phyloP scores from a whole-genome alignment of 2,329 filamentous ascomycete genomes.

The Pseudocercospora musae region DNA sequence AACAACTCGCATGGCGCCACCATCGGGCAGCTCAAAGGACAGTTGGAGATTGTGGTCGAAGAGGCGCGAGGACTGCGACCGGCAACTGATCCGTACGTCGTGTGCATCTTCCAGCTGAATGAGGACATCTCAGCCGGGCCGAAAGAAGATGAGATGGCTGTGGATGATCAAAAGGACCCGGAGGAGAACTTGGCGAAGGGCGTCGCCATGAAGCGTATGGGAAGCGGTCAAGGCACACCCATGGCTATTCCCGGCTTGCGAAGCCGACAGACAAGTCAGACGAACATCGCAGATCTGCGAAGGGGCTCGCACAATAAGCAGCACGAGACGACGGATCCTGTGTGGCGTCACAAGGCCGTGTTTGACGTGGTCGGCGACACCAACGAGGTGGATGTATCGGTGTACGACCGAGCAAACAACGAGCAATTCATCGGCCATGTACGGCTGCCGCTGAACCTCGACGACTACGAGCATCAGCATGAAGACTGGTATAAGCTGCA shows the following conservation, averaged over 20 bases:
- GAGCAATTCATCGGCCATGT: constrained; percentile 93
- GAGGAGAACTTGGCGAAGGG: constrained; percentile 55
- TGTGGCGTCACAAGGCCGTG: constrained; percentile 91
- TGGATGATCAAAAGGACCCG: constrained; percentile 27
- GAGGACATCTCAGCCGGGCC: constrained; percentile 92
- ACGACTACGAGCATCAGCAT: constrained; percentile 67
- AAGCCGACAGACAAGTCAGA: constrained; percentile 94
- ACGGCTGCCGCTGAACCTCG: constrained; percentile 68
- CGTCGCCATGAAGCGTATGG: constrained; percentile 54
- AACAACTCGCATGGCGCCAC: constrained; percentile 47
- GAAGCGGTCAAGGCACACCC: constrained; percentile 75
- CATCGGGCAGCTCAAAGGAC: constrained; percentile 73
- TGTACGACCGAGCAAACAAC: constrained; percentile 81
- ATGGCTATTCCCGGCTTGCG: constrained; percentile 92
- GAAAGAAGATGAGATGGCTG: constrained; percentile 54
- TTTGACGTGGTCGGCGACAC: constrained; percentile 95
- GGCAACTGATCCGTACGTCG: constrained; percentile 87
- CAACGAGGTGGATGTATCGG: constrained; percentile 85
- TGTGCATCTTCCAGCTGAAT: constrained; percentile 94
- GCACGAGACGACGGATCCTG: constrained; percentile 73
- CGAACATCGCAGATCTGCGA: constrained; percentile 67
- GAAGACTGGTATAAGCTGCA: constrained; percentile 83
- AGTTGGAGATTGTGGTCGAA: constrained; percentile 81
- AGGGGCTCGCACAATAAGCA: constrained; percentile 50
- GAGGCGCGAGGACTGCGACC: constrained; percentile 79